These are phyloP conservation scores for Lagenaria siceraria DNA, from an alignment of 306 rosid species.

Conservation along the genomic window DNA sequence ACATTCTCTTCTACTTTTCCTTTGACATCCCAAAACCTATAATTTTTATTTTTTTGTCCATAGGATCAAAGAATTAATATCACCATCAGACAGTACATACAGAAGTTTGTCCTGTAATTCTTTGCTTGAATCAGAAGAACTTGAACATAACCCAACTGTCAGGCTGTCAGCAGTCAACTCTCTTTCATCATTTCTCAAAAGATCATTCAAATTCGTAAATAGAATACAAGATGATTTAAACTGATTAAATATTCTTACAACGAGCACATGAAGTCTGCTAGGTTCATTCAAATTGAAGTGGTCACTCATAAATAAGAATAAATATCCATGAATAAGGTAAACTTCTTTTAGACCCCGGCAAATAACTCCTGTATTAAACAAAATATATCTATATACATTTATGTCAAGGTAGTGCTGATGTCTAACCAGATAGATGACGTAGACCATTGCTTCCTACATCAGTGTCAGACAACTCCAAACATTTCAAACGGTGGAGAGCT, in stretches of 20 bases:
- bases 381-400: no score
- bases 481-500: slow-evolving; percentile 64
- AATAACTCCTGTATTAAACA: not conserved
- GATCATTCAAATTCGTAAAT: not conserved
- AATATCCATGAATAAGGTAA: not conserved
- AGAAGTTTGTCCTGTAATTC: not conserved
- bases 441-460: slow-evolving; percentile 78
- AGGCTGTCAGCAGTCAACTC: not conserved
- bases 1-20: not conserved
- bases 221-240: not conserved
- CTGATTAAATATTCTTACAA: not conserved
- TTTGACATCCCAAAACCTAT: not conserved
- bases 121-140: not conserved
- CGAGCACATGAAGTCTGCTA: not conserved
- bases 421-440: slow-evolving; percentile 73
- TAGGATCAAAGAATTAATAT: not conserved
- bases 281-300: not conserved
- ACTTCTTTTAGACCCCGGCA: not conserved
- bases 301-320: not conserved
- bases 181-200: not conserved
- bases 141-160: not conserved
- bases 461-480: slow-evolving; percentile 90
- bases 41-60: not conserved
- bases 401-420: not conserved
- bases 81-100: not conserved